Conservation (phyloP, 2,329 filamentous ascomycete genomes). For the Trichoderma sp. region DNA sequence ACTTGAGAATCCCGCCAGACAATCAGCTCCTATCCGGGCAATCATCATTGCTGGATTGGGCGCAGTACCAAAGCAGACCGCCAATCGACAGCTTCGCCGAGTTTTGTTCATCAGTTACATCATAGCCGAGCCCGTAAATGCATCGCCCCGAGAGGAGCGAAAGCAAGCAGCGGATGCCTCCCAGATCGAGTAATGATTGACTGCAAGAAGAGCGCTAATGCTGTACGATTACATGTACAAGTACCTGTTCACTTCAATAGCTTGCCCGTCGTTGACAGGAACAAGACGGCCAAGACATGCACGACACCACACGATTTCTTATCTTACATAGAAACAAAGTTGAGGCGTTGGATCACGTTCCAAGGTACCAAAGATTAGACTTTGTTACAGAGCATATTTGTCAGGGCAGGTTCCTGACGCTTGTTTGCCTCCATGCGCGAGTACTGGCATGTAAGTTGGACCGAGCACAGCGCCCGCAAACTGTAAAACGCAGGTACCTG, state of each 20-base stretch:
- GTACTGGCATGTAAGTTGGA: not conserved
- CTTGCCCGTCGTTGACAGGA: not conserved
- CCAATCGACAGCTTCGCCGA: not conserved
- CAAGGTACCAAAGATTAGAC: not conserved
- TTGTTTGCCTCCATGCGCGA: not conserved
- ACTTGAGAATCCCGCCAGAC: not conserved
- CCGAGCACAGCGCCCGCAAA: not conserved
- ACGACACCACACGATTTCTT: not conserved
- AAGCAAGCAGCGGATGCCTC: not conserved
- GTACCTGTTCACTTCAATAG: not conserved
- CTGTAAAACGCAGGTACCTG: not conserved
- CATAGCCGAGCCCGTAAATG: slow-evolving; percentile 2
- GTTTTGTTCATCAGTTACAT: not conserved
- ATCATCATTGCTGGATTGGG: not conserved
- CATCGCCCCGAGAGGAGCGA: not conserved
- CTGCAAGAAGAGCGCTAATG: not conserved
- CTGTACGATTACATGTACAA: not conserved
- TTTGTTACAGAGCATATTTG: not conserved
- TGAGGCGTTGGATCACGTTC: not conserved
- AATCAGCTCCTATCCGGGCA: not conserved
- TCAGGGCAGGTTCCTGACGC: not conserved
- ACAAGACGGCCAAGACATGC: not conserved
- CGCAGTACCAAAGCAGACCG: not conserved
- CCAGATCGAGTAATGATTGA: not conserved
- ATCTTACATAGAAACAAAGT: not conserved